Evolutionary conservation across 257 asterid genomes (phyloP), one percentile per base, ranked within the genome.

Genomic region (Nicotiana benthamiana): DNA sequence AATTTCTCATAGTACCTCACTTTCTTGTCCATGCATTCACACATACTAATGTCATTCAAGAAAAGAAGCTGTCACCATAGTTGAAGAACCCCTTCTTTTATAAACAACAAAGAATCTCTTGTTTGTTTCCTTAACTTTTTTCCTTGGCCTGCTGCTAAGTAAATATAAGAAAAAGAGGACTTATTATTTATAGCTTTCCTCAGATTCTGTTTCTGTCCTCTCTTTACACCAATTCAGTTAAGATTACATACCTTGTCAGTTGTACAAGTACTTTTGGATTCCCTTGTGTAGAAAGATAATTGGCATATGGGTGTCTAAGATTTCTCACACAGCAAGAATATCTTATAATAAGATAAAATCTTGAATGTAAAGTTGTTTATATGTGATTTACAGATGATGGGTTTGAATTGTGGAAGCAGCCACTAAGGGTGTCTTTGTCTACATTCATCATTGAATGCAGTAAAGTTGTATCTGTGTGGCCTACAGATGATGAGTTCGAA

Each of bases 1-100:
- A 43, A 63, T 83, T 83, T 79, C 85, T 56, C 67, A 34, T 70
- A 30, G 82, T 83, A 75, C 88, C 93, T 92, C 92, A 88, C 92
- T 57, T 77, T 80, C 67, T 67, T 83, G 85, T 82, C 87, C 79
- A 75, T 77, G 83, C 76, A 84, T 79, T 80, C 82, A 83, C 79
- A 83, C 80, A 68, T 82, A 15, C 48, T 81, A 77, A 74, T 48
- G 61, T 24, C 79, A 15, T 24, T 48, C 43, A 48, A 72, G 78
- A 72, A 74, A 48, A 36, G 16, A 74, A 17, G 43, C 26, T 74
- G 61, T 15, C 48, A 74, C 16, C 24, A 74, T 4, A 72, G 60
- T 72, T 72, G 60, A 72, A 72, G 36, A 46, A 4, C 16, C n/a
- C 34, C 48, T 9, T 6, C 32, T 22, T 34, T 26, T 12, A 0